phyloP scores from a whole-genome alignment of 805 yeast genomes.

The Saccharomyces kudriavzevii region DNA sequence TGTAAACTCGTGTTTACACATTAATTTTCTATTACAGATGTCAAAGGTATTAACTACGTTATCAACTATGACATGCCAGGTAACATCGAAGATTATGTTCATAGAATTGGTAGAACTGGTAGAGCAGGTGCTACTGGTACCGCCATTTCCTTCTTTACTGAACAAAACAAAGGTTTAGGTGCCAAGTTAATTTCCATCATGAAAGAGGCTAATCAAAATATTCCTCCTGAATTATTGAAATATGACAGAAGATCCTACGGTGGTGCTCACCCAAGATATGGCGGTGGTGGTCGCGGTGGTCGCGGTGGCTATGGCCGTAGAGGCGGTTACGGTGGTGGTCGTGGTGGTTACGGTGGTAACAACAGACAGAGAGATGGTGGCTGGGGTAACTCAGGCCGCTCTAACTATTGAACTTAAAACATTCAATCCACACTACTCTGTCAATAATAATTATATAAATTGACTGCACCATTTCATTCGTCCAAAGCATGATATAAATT shows the following conservation, averaged over 20 bases:
- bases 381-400: conserved; percentile 25
- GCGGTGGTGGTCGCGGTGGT: conserved; percentile 35
- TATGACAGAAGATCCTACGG: conserved; percentile 64
- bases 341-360: conserved; percentile 30
- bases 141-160: conserved; percentile 93
- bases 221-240: conserved; percentile 72
- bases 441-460: neutral
- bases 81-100: conserved; percentile 96
- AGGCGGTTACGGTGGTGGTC: conserved; percentile 27
- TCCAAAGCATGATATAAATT: neutral
- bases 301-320: conserved; percentile 34
- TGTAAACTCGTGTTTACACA: conserved; percentile 1
- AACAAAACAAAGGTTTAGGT: conserved; percentile 73
- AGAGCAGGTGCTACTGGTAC: conserved; percentile 94
- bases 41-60: conserved; percentile 91
- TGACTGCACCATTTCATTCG: neutral
- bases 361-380: conserved; percentile 29
- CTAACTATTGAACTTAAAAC: conserved; percentile 17
- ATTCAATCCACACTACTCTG: neutral
- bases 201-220: conserved; percentile 88
- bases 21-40: conserved; percentile 48
- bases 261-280: conserved; percentile 52
- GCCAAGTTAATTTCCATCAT: conserved; percentile 82
- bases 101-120: conserved; percentile 96
- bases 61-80: conserved; percentile 96